Percentiles rank a stretch among this genome's conserved stretches.
These are phyloP conservation scores for Globisporangium splendens DNA, from an alignment of 352 stramenopile species.

Conservation along the genomic window DNA sequence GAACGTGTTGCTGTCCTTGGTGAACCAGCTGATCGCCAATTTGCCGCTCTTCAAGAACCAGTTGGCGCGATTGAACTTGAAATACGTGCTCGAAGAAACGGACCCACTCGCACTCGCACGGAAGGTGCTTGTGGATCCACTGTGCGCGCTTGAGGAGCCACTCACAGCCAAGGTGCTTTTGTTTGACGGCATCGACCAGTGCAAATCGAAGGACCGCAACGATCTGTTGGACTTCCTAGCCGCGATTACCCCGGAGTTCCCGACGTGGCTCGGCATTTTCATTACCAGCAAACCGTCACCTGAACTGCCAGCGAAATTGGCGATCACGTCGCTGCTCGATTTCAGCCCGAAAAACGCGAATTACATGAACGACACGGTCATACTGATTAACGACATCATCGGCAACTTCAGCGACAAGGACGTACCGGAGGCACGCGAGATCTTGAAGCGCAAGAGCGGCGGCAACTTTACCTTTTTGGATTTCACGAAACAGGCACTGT, in stretches of 20 bases:
- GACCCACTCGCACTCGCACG: conserved; percentile 59
- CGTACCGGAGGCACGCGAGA: conserved; percentile 32
- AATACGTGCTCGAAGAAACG: conserved; percentile 77
- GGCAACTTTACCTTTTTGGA: conserved; percentile 80
- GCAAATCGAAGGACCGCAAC: conserved; percentile 38
- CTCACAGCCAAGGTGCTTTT: conserved; percentile 59
- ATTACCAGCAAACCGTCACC: conserved; percentile 67
- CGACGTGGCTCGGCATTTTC: conserved; percentile 67
- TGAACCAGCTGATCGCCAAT: conserved; percentile 71
- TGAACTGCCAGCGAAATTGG: conserved; percentile 52
- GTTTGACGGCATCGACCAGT: conserved; percentile 77
- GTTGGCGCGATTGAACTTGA: conserved; percentile 74
- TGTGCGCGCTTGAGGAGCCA: conserved; percentile 64
- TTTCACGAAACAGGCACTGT: conserved; percentile 76
- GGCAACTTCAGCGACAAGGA: conserved; percentile 44
- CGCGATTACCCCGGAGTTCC: conserved; percentile 53
- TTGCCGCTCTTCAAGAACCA: conserved; percentile 78
- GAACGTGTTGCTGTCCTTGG: conserved; percentile 76
- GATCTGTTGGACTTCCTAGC: conserved; percentile 71
- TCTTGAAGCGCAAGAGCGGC: conserved; percentile 64
- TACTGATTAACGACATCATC: conserved; percentile 58
- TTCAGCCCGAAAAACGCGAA: conserved; percentile 62
- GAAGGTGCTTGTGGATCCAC: conserved; percentile 76
- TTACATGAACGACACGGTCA: conserved; percentile 53
- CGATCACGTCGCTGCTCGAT: conserved; percentile 66